Base-by-base conservation (phyloP, 257 asterid species). In the Schizonepeta tenuifolia region DNA sequence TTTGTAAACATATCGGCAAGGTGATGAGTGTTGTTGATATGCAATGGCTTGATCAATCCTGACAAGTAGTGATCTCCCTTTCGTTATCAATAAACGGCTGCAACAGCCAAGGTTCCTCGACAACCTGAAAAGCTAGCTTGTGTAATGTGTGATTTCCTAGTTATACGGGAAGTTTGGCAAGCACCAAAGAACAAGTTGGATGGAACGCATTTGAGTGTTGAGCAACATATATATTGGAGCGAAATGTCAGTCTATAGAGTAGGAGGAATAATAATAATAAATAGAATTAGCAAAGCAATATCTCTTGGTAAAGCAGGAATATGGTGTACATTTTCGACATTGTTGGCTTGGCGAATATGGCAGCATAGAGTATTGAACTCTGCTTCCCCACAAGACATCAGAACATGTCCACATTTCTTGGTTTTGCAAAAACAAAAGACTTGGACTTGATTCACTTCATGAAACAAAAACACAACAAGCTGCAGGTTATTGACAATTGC, bases 51-150 rank as follows among this genome's bases (percentile, higher is more conserved):
- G n/a, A n/a, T n/a, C n/a, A n/a, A n/a, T n/a, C n/a, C n/a, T n/a
- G n/a, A n/a, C n/a, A n/a, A n/a, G n/a, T n/a, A n/a, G n/a, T n/a
- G n/a, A n/a, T n/a, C n/a, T n/a, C n/a, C n/a, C n/a, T n/a, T n/a
- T n/a, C n/a, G n/a, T n/a, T n/a, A n/a, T n/a, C 71, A 65, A 57
- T 65, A 46, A 97, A 77, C 61, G 88, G 83, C 58, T 83, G 89
- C 44, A 50, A 73, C 50, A 91, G 83, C 97, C 99, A 94, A 73
- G 99, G 99, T 87, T 94, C 99, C 88, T 91, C 99, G 9, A 86
- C 75, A 78, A 77, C 15, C 64, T 83, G 81, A 79, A 71, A 86
- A 38, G 75, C n/a, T n/a, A n/a, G n/a, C 62, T 67, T 62, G 75
- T 28, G 72, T 68, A 24, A 63, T 33, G 82, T 79, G 74, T 54